Conservation (phyloP, 2,329 filamentous ascomycete species). For the Trichoderma polysporum region DNA sequence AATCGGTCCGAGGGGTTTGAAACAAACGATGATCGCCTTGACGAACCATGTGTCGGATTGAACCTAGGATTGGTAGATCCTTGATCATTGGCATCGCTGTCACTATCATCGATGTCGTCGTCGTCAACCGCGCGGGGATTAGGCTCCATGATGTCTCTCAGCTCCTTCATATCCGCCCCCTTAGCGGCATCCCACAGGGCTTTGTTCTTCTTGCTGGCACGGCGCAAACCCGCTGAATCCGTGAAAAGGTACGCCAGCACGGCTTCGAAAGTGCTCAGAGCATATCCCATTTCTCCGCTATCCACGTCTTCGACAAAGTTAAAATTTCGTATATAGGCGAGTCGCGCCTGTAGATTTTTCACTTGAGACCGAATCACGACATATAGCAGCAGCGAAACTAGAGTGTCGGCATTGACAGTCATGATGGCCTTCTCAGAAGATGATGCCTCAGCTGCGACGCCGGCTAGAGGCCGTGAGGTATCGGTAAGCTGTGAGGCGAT, state of each 20-base stretch:
- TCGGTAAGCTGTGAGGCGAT: constrained; percentile 69
- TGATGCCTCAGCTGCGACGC: constrained; percentile 31
- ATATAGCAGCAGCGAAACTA: constrained; percentile 86
- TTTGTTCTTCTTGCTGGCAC: constrained; percentile 82
- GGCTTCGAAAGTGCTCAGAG: constrained; percentile 91
- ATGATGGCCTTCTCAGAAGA: constrained; percentile 55
- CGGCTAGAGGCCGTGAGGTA: constrained; percentile 43
- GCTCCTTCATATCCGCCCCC: constrained; percentile 70
- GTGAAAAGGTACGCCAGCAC: constrained; percentile 83
- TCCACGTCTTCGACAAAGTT: constrained; percentile 98
- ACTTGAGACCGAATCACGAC: constrained; percentile 91
- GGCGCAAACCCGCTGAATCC: constrained; percentile 78
- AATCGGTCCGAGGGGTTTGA: constrained; percentile 50
- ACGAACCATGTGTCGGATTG: constrained; percentile 46
- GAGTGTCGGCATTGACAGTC: constrained; percentile 78
- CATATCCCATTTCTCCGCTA: constrained; percentile 93
- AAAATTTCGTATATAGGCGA: constrained; percentile 96
- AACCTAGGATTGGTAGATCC: constrained; percentile 43
- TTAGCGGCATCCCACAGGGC: constrained; percentile 83
- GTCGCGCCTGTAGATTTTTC: constrained; percentile 79
- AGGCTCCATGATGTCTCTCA: constrained; percentile 79
- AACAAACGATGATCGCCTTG: constrained; percentile 43
- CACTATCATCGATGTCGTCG: constrained; percentile 49
- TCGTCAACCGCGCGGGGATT: constrained; percentile 51
- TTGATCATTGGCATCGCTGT: constrained; percentile 46